Percentiles rank a stretch among this genome's conserved stretches.
Evolutionary conservation across 345 rosid species (phyloP).

Genomic region (Melastoma malabathricum): DNA sequence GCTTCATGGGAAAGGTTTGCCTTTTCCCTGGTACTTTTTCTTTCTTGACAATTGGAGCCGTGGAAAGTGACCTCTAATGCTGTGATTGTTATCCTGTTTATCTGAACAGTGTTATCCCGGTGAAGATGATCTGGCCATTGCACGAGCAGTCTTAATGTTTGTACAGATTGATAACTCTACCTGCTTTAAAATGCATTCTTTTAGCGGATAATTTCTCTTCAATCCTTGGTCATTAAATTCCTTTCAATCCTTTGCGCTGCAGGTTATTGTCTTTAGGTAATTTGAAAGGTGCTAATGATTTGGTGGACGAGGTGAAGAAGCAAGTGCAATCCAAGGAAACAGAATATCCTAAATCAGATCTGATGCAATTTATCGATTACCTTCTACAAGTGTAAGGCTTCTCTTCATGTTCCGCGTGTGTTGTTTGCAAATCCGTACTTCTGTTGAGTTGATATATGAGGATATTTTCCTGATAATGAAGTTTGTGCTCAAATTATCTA

Average conservation of each 20-base stretch:
- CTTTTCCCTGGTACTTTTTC: neutral
- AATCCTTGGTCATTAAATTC: neutral
- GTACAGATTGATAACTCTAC: slow-evolving; percentile 8
- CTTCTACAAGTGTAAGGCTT: slow-evolving; percentile 64
- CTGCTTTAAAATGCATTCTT: neutral
- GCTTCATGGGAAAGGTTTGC: slow-evolving; percentile 78
- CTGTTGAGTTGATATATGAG: neutral
- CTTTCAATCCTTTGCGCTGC: neutral
- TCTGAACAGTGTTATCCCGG: slow-evolving; percentile 88
- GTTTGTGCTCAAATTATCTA: neutral
- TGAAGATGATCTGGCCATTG: slow-evolving; percentile 92
- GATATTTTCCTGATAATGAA: neutral
- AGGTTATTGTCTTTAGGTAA: slow-evolving; percentile 84
- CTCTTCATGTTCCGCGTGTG: neutral
- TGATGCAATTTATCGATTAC: slow-evolving; percentile 43
- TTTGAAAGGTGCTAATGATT: slow-evolving; percentile 61
- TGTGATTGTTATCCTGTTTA: neutral
- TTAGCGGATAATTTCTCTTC: neutral
- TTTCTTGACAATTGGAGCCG: neutral
- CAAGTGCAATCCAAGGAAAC: slow-evolving; percentile 43
- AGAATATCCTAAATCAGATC: slow-evolving; percentile 47
- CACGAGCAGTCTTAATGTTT: slow-evolving; percentile 69
- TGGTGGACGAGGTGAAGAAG: slow-evolving; percentile 68
- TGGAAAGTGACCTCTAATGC: neutral
- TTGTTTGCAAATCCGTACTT: neutral